A percentile compares a stretch with the other conserved stretches of the same genome.
These are phyloP conservation scores for Filobasidium wieringae DNA, from an alignment of 768 basidiomycete genomes.

Conservation along the genomic window DNA sequence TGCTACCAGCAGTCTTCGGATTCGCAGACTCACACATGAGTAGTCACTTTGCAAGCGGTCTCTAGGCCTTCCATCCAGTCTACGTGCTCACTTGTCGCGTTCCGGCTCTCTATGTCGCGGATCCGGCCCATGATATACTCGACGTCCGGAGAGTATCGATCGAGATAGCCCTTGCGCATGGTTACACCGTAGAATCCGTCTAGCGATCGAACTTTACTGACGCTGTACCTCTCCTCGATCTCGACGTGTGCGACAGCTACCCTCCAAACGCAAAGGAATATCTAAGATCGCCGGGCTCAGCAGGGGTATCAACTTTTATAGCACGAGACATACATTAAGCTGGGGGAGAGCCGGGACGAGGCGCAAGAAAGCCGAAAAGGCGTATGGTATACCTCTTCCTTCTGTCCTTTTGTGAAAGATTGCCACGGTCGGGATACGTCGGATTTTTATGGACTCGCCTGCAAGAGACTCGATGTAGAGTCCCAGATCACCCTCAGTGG, in stretches of 20 bases:
- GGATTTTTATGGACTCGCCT: conserved; percentile 29
- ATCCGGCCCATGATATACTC: conserved; percentile 48
- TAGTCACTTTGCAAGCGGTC: conserved; percentile 41
- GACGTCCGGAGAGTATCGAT: conserved; percentile 38
- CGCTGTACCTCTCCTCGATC: conserved; percentile 47
- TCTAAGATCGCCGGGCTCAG: conserved; percentile 34
- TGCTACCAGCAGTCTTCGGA: not conserved
- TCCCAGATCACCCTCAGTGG: not conserved
- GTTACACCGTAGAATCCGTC: conserved; percentile 32
- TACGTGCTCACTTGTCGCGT: conserved; percentile 32
- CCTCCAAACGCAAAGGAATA: conserved; percentile 53
- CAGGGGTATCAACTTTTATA: not conserved
- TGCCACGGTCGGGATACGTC: conserved; percentile 47
- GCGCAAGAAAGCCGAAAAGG: conserved; percentile 54
- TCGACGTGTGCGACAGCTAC: conserved; percentile 47
- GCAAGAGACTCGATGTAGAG: conserved; percentile 2
- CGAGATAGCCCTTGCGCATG: conserved; percentile 49
- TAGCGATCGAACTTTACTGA: conserved; percentile 50
- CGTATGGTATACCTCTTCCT: conserved; percentile 53
- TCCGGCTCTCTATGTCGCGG: conserved; percentile 44
- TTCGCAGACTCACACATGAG: conserved; percentile 48
- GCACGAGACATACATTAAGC: conserved; percentile 46
- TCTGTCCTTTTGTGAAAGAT: conserved; percentile 51
- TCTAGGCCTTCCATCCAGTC: conserved; percentile 42
- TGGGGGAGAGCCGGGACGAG: conserved; percentile 61